Percentiles rank a stretch among this genome's conserved stretches.
phyloP scores from a whole-genome alignment of 2,329 filamentous ascomycete species.

The Trichoderma sp. region DNA sequence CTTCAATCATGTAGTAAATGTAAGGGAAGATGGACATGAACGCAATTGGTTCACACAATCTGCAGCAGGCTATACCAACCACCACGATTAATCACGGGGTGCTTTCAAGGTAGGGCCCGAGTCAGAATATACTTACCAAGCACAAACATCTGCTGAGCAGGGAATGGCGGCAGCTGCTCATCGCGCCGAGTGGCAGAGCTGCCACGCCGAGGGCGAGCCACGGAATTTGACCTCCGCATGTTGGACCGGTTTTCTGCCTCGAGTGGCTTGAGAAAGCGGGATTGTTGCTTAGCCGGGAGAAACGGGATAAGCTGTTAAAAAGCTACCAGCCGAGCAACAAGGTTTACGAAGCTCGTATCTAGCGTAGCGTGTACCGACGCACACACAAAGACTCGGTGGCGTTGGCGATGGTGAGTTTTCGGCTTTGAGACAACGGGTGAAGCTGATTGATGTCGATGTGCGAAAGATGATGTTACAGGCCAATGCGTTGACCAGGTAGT shows the following conservation, averaged over 20 bases:
- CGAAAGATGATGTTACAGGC: neutral
- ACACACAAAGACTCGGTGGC: neutral
- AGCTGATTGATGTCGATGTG: neutral
- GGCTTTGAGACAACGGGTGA: neutral
- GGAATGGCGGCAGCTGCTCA: conserved; percentile 39
- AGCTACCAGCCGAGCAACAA: conserved; percentile 22
- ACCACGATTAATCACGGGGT: neutral
- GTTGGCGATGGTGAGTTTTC: neutral
- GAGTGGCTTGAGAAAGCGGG: neutral
- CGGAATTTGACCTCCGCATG: conserved; percentile 37
- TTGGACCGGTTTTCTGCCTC: neutral
- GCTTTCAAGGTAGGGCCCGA: neutral
- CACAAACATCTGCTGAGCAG: conserved; percentile 53
- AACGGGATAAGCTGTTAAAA: conserved; percentile 2
- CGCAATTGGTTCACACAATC: conserved; percentile 97
- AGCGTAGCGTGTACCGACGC: neutral
- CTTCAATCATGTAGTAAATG: conserved; percentile 95
- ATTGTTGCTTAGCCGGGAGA: conserved; percentile 1
- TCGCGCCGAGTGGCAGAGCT: conserved; percentile 30
- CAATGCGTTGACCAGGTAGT: neutral
- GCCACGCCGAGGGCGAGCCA: conserved; percentile 31
- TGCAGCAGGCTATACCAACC: conserved; percentile 69
- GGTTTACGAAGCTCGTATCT: conserved; percentile 15
- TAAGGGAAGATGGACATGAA: conserved; percentile 99
- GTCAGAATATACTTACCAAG: conserved; percentile 45